These are phyloP conservation scores for Eimeria praecox DNA, from an alignment of 169 alveolate species.

Conservation along the genomic window DNA sequence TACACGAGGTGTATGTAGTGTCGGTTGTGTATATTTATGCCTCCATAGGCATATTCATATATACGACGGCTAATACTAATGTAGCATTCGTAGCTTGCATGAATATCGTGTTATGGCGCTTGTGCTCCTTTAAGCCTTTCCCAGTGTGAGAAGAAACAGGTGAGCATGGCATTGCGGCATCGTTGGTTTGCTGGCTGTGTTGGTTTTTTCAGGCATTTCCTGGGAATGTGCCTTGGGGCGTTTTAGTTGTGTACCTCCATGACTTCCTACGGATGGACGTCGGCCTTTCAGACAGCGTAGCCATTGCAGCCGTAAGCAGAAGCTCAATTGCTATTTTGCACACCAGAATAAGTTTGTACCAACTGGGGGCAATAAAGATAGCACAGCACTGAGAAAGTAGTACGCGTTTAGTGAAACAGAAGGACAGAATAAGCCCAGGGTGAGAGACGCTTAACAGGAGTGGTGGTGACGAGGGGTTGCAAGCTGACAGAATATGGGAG, in stretches of 20 bases:
- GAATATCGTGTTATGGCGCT: not conserved
- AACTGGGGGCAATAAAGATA: not conserved
- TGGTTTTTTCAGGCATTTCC: constrained; percentile 80
- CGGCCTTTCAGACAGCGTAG: constrained; percentile 56
- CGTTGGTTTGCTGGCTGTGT: not conserved
- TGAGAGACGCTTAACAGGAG: not conserved
- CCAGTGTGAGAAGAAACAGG: not conserved
- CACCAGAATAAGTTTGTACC: not conserved
- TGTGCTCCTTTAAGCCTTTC: not conserved
- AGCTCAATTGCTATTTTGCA: not conserved
- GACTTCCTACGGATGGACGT: constrained; percentile 76
- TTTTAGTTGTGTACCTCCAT: constrained; percentile 74
- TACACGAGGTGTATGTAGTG: not conserved
- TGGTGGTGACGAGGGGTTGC: too few species aligned
- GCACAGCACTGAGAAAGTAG: not conserved
- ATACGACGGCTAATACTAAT: not conserved
- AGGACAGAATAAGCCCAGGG: not conserved
- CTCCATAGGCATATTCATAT: not conserved
- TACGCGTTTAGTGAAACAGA: not conserved
- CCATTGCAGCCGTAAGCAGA: constrained; percentile 69
- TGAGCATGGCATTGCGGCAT: not conserved
- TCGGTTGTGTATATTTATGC: not conserved
- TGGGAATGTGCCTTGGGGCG: constrained; percentile 84
- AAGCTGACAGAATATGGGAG: not conserved
- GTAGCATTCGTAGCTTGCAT: not conserved